Evolutionary conservation across 768 basidiomycete species (phyloP), one percentile per base, ranked within the genome.

Genomic region (Astraeus odoratus): DNA sequence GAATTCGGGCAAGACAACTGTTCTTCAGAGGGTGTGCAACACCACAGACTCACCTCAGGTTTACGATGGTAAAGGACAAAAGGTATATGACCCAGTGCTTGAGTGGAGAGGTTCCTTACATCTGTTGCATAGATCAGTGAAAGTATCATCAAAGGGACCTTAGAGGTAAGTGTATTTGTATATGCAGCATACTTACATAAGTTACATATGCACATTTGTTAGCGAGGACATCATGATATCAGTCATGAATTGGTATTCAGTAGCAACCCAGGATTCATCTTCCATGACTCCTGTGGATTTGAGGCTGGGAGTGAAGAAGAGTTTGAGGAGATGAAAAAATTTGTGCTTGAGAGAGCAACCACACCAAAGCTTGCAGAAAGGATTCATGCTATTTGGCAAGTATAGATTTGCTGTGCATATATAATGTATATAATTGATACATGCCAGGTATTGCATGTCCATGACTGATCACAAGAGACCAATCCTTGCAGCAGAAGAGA

Each of bases 271-370:
- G 39, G 52, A 4, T 71, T 68, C 49, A 57, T 70, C 19, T 71
- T 72, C 46, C 71, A 72, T 29, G 70, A 72, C 44, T 72, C 70
- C 16, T 44, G 57, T 33, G 70, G 69, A 2, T 68, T 72, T 41
- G 67, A 71, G 51, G 47, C 64, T 23, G 70, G 70, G 4, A 51
- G 49, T 3, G 51, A 22, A 1, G 46, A 52, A 3, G 61, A 71
- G 47, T 43, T 69, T 2, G 43, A 57, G 1, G 53, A 39, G 10
- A 60, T 71, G 18, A 52, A 47, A 30, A 33, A 43, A 2, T 72
- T 73, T 50, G 59, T 73, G 12, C 16, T 42, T 13, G 19, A 57
- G 19, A 45, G 59, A 6, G 48, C 65, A 0, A 52, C 50, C 4
- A 34, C 40, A 4, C 45, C 15, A 1, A 38, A 48, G 9, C 42